Evolutionary conservation across 306 rosid genomes (phyloP).

Genomic region (Lupinus albus): DNA sequence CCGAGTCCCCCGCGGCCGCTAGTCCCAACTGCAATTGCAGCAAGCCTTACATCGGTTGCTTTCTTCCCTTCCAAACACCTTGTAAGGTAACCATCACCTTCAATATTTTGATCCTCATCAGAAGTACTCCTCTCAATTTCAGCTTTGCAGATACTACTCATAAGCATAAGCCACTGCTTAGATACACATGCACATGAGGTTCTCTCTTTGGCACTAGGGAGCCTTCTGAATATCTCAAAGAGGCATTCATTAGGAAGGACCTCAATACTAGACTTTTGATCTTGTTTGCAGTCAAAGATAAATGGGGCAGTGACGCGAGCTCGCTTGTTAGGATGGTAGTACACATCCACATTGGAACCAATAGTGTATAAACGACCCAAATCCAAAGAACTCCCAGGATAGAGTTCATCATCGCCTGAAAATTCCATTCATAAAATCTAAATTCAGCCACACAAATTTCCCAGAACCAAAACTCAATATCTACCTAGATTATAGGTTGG

Average conservation of each 20-base stretch:
- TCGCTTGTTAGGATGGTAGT: slow-evolving; percentile 68
- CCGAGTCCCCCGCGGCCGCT: slow-evolving; percentile 87
- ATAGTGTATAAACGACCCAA: slow-evolving; percentile 59
- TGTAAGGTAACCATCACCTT: slow-evolving; percentile 72
- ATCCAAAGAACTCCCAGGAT: slow-evolving; percentile 66
- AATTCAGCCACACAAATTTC: slow-evolving; percentile 44
- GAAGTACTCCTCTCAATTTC: slow-evolving; percentile 46
- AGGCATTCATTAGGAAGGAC: slow-evolving; percentile 89
- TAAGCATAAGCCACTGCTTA: slow-evolving; percentile 75
- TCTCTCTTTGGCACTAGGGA: slow-evolving; percentile 64
- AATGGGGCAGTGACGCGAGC: slow-evolving; percentile 59
- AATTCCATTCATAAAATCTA: slow-evolving; percentile 40
- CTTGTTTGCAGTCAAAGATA: slow-evolving; percentile 44
- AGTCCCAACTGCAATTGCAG: slow-evolving; percentile 86
- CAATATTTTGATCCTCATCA: slow-evolving; percentile 57
- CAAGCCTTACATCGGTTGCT: slow-evolving; percentile 84
- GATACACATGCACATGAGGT: slow-evolving; percentile 84
- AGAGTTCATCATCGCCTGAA: slow-evolving; percentile 83
- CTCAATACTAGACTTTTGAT: slow-evolving; percentile 56
- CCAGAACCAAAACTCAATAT: slow-evolving; percentile 8
- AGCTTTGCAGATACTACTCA: slow-evolving; percentile 65
- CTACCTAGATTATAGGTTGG: slow-evolving; percentile 14
- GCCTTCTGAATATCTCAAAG: slow-evolving; percentile 78
- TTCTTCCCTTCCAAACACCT: slow-evolving; percentile 89
- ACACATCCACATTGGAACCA: slow-evolving; percentile 62